These are phyloP conservation scores for Multifurca ochricompacta DNA, from an alignment of 768 basidiomycete genomes.

Conservation along the genomic window DNA sequence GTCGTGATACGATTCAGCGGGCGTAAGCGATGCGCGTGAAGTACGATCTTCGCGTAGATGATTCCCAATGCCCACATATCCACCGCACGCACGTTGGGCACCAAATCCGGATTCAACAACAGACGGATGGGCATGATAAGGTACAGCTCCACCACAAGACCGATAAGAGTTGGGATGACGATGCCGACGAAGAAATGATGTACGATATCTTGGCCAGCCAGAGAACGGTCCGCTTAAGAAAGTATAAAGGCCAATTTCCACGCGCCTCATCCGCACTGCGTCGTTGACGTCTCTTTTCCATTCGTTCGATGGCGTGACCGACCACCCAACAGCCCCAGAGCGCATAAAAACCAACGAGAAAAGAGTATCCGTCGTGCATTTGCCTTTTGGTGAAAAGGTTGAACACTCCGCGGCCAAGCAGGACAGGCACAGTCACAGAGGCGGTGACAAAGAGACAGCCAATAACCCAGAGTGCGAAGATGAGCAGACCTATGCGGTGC, in stretches of 20 bases:
- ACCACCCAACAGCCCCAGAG: slow-evolving; percentile 68
- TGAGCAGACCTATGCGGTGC: slow-evolving; percentile 64
- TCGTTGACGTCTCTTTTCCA: slow-evolving; percentile 67
- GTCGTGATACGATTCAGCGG: slow-evolving; percentile 36
- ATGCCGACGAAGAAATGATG: slow-evolving; percentile 65
- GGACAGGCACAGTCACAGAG: slow-evolving; percentile 58
- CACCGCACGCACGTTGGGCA: slow-evolving; percentile 63
- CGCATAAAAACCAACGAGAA: slow-evolving; percentile 73
- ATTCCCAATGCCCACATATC: slow-evolving; percentile 80
- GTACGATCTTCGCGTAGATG: slow-evolving; percentile 64
- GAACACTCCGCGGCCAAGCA: slow-evolving; percentile 71
- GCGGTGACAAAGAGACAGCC: slow-evolving; percentile 55
- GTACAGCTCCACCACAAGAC: slow-evolving; percentile 74
- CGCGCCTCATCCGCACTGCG: slow-evolving; percentile 47
- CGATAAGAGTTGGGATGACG: slow-evolving; percentile 65
- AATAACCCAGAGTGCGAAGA: slow-evolving; percentile 58
- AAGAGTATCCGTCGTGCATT: slow-evolving; percentile 87
- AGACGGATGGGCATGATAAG: slow-evolving; percentile 67
- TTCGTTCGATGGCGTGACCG: slow-evolving; percentile 53
- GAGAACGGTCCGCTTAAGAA: slow-evolving; percentile 59
- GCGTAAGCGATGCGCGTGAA: slow-evolving; percentile 48
- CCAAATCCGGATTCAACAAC: slow-evolving; percentile 45
- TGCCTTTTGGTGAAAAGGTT: slow-evolving; percentile 45
- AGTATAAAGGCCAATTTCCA: slow-evolving; percentile 54
- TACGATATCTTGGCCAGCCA: slow-evolving; percentile 65